Evolutionary conservation across 73 alveolate species (phyloP), one percentile per base, ranked within the genome.

Genomic region (Paramecium biaurelia): DNA sequence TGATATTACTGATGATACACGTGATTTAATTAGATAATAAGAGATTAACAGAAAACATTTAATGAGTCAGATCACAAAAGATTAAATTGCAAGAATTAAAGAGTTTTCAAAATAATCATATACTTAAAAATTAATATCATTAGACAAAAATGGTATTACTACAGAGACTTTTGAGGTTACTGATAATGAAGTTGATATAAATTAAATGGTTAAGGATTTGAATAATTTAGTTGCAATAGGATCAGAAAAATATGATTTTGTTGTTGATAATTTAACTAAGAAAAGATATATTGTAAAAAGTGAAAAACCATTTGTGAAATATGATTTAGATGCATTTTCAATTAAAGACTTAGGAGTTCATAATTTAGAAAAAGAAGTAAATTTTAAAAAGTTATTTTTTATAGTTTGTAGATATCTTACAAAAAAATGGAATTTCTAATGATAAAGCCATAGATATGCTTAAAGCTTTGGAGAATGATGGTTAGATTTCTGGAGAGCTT

Each of bases 121-220:
- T 42, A 47, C 76, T 1, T 12, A 79, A 47, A 26, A 45, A 45
- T 32, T 42, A 41, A 26, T 47, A 10, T 28, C 34, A 43, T 43
- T 24, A 37, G 74, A 30, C 11, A 18, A 79, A 21, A 7, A 35
- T 38, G 86, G 86, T 5, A 43, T 79, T 12, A 58, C 90, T 2
- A 79, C 76, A 15, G 90, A 79, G 26, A 79, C 90, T 42, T 79
- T 79, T 79, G 90, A 79, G 43, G 42, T 79, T 8, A 72, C 86
- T 2, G 90, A 79, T 20, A 30, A 38, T 42, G 30, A 47, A 14
- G 45, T 30, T 10, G 90, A 79, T 79, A 18, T 45, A 2, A 34
- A 79, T 10, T 12, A 41, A 23, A 79, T 47, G 76, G 76, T 79
- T n/a, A 43, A 45, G 0, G 90, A 79, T 23, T 34, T 79, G 15